Percentiles rank a stretch among this genome's conserved stretches.
These are phyloP conservation scores for Tolypocladium paradoxum DNA, from an alignment of 2,329 filamentous ascomycete genomes.

Conservation along the genomic window DNA sequence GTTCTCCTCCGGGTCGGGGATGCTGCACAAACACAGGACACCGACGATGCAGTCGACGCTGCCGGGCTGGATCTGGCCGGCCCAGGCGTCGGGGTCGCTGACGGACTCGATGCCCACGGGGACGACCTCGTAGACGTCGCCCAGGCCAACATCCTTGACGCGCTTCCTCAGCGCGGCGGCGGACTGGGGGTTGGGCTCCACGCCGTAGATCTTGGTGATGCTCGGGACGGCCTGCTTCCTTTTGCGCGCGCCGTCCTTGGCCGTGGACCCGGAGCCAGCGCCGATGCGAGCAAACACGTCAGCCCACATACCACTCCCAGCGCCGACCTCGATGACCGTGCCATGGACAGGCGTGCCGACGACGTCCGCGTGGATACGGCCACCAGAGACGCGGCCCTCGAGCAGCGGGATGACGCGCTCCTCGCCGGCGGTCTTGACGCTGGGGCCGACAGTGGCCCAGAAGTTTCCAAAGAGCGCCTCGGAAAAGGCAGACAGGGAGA, in stretches of 20 bases:
- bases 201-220: constrained; percentile 45
- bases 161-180: constrained; percentile 35
- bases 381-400: constrained; percentile 32
- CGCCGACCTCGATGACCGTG: constrained; percentile 50
- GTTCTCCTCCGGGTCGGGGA: constrained; percentile 47
- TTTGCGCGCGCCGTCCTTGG: constrained; percentile 5
- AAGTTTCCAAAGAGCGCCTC: constrained; percentile 50
- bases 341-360: constrained; percentile 32
- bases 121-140: constrained; percentile 48
- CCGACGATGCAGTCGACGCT: constrained; percentile 50
- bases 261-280: constrained; percentile 3
- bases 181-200: constrained; percentile 51
- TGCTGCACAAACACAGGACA: constrained; percentile 51
- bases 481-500: constrained; percentile 30
- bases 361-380: constrained; percentile 21
- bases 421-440: constrained; percentile 30
- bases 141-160: constrained; percentile 40
- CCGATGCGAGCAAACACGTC: constrained; percentile 33
- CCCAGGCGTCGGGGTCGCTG: constrained; percentile 26
- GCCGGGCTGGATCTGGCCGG: constrained; percentile 35
- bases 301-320: constrained; percentile 51
- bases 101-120: constrained; percentile 53
- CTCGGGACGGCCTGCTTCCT: constrained; percentile 11
- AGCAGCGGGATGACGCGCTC: constrained; percentile 41
- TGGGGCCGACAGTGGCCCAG: constrained; percentile 45